Evolutionary conservation across 2,329 filamentous ascomycete genomes (phyloP).

Genomic region (Dactylellina haptotyla): DNA sequence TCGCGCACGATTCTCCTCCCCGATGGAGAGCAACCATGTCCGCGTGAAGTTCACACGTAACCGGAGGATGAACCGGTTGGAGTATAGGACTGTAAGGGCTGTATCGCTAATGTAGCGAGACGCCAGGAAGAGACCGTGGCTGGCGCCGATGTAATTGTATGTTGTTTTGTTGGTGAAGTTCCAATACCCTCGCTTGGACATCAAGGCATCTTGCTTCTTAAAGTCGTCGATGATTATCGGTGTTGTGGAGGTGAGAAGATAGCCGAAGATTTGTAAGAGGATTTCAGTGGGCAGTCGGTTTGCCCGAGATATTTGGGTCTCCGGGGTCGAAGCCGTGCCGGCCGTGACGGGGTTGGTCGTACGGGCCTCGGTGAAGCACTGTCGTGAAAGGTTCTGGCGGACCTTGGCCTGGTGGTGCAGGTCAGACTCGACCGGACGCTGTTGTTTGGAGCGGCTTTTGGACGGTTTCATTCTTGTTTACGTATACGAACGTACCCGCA

Average conservation of each 20-base stretch:
- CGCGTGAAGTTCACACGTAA: slow-evolving; percentile 30
- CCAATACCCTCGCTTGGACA: slow-evolving; percentile 4
- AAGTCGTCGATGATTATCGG: slow-evolving; percentile 37
- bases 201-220: slow-evolving; percentile 26
- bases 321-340: neutral
- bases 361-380: slow-evolving; percentile 2
- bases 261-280: slow-evolving; percentile 28
- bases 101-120: slow-evolving; percentile 22
- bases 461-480: neutral
- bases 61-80: slow-evolving; percentile 25
- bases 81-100: slow-evolving; percentile 21
- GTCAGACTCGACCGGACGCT: slow-evolving; percentile 14
- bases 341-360: neutral
- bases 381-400: slow-evolving; percentile 28
- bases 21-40: slow-evolving; percentile 25
- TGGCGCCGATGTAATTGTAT: slow-evolving; percentile 35
- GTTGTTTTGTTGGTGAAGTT: slow-evolving; percentile 15
- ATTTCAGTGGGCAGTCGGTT: slow-evolving; percentile 33
- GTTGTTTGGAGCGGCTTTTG: neutral
- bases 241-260: slow-evolving; percentile 19
- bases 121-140: slow-evolving; percentile 18
- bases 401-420: slow-evolving; percentile 27
- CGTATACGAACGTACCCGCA: no score
- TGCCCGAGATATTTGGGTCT: neutral
- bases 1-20: slow-evolving; percentile 4